Conservation (phyloP, 768 basidiomycete genomes). For the Suillus placidus region DNA sequence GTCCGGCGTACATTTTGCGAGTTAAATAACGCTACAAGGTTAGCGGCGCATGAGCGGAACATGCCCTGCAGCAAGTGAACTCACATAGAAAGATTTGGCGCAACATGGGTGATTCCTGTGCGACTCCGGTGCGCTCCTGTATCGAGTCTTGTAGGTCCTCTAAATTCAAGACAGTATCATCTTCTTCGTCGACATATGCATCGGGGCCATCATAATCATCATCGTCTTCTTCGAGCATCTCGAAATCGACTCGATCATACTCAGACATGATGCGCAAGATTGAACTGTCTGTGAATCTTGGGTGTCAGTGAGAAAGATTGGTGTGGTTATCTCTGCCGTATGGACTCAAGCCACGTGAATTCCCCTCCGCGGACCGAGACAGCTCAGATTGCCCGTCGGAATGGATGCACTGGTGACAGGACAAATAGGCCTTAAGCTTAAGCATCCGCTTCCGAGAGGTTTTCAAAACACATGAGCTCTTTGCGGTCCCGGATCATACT, state of each 20-base stretch:
- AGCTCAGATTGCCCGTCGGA: not conserved
- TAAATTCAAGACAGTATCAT: conserved; percentile 39
- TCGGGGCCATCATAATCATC: conserved; percentile 39
- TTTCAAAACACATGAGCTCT: not conserved
- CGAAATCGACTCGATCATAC: conserved; percentile 23
- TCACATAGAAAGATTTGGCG: conserved; percentile 34
- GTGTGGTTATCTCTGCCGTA: not conserved
- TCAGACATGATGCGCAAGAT: conserved; percentile 18
- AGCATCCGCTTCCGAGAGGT: not conserved
- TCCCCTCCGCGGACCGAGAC: not conserved
- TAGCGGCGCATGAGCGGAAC: conserved; percentile 9
- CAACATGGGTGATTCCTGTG: conserved; percentile 14
- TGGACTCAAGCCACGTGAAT: not conserved
- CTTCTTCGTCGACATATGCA: conserved; percentile 34
- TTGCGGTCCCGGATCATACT: too few species aligned
- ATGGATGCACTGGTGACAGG: not conserved
- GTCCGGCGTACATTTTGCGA: conserved; percentile 27
- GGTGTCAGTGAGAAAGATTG: conserved; percentile 7
- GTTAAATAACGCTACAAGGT: conserved; percentile 30
- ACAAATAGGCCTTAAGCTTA: not conserved
- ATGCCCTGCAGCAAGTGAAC: conserved; percentile 8
- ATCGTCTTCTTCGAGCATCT: conserved; percentile 31
- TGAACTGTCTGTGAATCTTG: not conserved
- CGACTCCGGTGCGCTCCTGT: conserved; percentile 7
- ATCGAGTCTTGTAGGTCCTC: conserved; percentile 19